phyloP scores from a whole-genome alignment of 768 basidiomycete species.

The Rhodotorula toruloides region DNA sequence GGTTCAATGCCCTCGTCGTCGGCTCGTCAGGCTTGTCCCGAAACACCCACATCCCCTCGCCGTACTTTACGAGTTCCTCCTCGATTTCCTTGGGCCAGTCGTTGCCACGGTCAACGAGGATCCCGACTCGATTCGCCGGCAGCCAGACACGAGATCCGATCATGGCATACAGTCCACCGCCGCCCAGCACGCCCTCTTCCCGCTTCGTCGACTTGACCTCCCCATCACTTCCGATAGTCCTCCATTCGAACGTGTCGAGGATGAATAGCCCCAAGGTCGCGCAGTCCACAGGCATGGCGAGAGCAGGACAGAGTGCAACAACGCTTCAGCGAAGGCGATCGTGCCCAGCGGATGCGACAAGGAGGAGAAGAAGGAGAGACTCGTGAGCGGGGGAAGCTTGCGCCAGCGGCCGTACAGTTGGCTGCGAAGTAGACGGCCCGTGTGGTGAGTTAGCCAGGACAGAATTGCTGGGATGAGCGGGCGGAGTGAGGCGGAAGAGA shows the following conservation, averaged over 20 bases:
- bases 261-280: constrained; percentile 76
- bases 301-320: no score
- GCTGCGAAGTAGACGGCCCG: no score
- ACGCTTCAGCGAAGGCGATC: no score
- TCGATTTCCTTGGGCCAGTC: constrained; percentile 67
- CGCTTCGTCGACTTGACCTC: neutral
- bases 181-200: constrained; percentile 63
- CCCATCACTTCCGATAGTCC: constrained; percentile 51
- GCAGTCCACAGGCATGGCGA: neutral
- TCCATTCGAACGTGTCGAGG: constrained; percentile 68
- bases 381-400: no score
- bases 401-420: no score
- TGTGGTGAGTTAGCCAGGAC: no score
- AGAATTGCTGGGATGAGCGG: no score
- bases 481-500: no score
- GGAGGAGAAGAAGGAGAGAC: no score
- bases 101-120: constrained; percentile 74
- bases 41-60: constrained; percentile 70
- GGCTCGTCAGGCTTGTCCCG: constrained; percentile 55
- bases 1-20: constrained; percentile 72
- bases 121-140: constrained; percentile 60
- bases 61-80: constrained; percentile 58
- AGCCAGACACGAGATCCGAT: constrained; percentile 82
- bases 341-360: no score
- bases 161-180: constrained; percentile 65